Conservation (phyloP, 805 yeast species). For the Yarrowia sp. region DNA sequence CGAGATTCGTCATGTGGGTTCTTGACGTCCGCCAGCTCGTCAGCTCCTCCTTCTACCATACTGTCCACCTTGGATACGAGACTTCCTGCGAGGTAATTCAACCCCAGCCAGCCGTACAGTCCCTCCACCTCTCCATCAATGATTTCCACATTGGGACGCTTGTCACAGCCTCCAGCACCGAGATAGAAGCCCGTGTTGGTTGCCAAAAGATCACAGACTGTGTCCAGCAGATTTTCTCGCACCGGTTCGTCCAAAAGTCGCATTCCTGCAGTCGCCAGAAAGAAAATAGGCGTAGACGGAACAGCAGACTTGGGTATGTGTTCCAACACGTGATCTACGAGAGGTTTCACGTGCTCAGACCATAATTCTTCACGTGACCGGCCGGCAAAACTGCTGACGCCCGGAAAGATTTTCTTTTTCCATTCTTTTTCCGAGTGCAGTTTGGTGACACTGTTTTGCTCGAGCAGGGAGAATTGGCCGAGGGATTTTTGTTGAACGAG, state of each 20-base stretch:
- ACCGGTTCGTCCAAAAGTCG: conserved; percentile 60
- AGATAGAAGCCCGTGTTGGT: conserved; percentile 55
- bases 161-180: conserved; percentile 46
- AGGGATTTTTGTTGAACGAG: background rate
- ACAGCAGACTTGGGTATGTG: conserved; percentile 64
- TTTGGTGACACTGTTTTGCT: conserved; percentile 29
- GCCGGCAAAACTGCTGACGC: conserved; percentile 81
- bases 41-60: conserved; percentile 28
- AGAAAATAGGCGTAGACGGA: conserved; percentile 73
- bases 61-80: conserved; percentile 36
- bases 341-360: conserved; percentile 55
- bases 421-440: conserved; percentile 44
- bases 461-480: conserved; percentile 26
- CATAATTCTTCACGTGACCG: conserved; percentile 29
- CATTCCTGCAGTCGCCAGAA: conserved; percentile 98
- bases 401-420: conserved; percentile 75
- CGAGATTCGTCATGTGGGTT: conserved; percentile 30
- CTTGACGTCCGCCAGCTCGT: conserved; percentile 29
- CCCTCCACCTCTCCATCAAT: conserved; percentile 97
- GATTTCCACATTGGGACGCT: conserved; percentile 63
- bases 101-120: conserved; percentile 89
- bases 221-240: conserved; percentile 51
- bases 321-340: conserved; percentile 64
- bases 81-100: conserved; percentile 76
- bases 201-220: conserved; percentile 57